phyloP scores from a whole-genome alignment of 208 protist species.

The Crithidia expoeki region DNA sequence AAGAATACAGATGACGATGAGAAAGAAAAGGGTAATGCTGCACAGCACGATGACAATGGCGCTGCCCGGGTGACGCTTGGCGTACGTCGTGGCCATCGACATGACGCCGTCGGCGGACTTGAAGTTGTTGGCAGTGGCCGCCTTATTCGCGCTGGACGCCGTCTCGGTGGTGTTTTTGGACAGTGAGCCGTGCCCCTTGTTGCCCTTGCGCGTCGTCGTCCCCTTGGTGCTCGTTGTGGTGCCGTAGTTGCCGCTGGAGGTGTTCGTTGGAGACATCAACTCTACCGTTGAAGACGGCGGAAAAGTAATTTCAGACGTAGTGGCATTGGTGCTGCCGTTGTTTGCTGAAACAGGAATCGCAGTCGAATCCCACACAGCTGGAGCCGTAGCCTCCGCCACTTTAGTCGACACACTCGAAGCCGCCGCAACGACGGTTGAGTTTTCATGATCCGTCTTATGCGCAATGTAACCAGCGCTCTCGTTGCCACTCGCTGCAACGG shows the following conservation, averaged over 20 bases:
- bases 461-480: too few species aligned
- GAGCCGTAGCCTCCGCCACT: neutral
- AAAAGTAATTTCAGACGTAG: neutral
- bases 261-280: neutral
- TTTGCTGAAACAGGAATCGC: neutral
- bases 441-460: too few species aligned
- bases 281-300: neutral
- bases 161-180: conserved; percentile 6
- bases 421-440: neutral
- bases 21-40: conserved; percentile 19
- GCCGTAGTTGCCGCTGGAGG: neutral
- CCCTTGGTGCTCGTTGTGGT: conserved; percentile 10
- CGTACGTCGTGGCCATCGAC: neutral
- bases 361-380: neutral
- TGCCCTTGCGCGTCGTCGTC: conserved; percentile 5
- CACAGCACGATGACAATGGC: conserved; percentile 10
- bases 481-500: too few species aligned
- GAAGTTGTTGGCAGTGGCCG: neutral
- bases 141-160: neutral
- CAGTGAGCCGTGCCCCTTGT: neutral
- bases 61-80: conserved; percentile 11
- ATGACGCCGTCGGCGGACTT: neutral
- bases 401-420: neutral
- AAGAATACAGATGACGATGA: conserved; percentile 25
- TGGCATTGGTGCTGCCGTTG: neutral